Evolutionary conservation across 441 rosid genomes (phyloP).

Genomic region (Pelargonium myrrhifolium): DNA sequence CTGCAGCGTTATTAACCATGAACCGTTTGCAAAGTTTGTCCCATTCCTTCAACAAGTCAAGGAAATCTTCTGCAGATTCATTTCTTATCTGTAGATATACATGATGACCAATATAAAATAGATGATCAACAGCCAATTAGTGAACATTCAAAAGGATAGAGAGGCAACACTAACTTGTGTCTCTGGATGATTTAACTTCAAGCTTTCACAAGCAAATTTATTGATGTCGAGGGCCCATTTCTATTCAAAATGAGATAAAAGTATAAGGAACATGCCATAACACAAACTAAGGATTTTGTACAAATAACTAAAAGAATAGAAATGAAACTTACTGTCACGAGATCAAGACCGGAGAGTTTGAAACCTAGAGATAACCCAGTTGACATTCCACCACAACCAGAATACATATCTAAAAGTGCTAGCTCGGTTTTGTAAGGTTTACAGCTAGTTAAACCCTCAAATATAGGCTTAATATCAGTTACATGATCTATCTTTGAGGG

Average conservation of each 20-base stretch:
- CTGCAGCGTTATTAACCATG: neutral
- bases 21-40: neutral
- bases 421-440: slow-evolving; percentile 21
- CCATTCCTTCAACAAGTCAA: neutral
- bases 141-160: neutral
- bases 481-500: slow-evolving; percentile 15
- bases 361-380: slow-evolving; percentile 77
- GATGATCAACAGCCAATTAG: neutral
- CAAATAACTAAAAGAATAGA: neutral
- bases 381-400: slow-evolving; percentile 88
- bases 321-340: slow-evolving; percentile 41
- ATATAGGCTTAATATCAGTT: slow-evolving; percentile 11
- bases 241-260: slow-evolving; percentile 20
- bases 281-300: neutral
- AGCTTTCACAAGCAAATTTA: slow-evolving; percentile 45
- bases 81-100: slow-evolving; percentile 13
- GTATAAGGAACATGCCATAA: neutral
- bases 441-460: neutral
- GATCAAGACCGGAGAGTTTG: slow-evolving; percentile 38
- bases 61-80: neutral
- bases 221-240: slow-evolving; percentile 75
- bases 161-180: slow-evolving; percentile 33
- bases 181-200: slow-evolving; percentile 52
- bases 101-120: neutral
- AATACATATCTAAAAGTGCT: slow-evolving; percentile 52